Conservation (phyloP, 371 early-diverging fungal species). For the Haplosporangium sp. region DNA sequence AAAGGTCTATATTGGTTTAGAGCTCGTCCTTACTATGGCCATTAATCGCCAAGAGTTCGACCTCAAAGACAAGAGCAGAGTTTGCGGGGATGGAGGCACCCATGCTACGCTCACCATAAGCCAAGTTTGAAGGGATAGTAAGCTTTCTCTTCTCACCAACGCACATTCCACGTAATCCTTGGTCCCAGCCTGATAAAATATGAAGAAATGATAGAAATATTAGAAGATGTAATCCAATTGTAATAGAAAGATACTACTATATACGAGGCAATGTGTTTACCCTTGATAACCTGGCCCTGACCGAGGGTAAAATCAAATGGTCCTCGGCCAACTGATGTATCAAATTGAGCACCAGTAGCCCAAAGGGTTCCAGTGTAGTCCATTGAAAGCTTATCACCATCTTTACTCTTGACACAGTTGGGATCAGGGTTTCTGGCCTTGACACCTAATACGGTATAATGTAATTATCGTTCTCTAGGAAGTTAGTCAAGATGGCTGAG, state of each 20-base stretch:
- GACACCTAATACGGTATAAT: constrained; percentile 21
- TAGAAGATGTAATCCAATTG: not conserved
- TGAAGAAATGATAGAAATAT: not conserved
- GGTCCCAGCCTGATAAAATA: constrained; percentile 64
- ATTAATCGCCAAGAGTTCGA: constrained; percentile 53
- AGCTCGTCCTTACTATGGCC: constrained; percentile 49
- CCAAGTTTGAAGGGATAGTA: constrained; percentile 66
- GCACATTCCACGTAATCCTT: constrained; percentile 75
- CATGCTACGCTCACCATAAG: constrained; percentile 38
- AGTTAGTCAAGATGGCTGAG: not conserved
- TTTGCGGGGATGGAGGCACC: constrained; percentile 43
- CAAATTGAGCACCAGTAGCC: constrained; percentile 63
- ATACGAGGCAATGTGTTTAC: constrained; percentile 4
- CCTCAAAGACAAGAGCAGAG: constrained; percentile 53
- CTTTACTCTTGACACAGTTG: constrained; percentile 49
- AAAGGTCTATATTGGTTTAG: constrained; percentile 3
- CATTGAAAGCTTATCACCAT: constrained; percentile 60
- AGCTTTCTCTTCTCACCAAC: constrained; percentile 74
- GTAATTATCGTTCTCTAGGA: not conserved
- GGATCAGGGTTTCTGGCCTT: constrained; percentile 56
- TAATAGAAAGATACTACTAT: not conserved
- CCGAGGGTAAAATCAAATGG: constrained; percentile 72
- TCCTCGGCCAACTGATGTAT: constrained; percentile 61
- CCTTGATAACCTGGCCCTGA: constrained; percentile 52
- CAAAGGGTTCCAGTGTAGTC: constrained; percentile 68